Evolutionary conservation across 352 stramenopile genomes (phyloP), one percentile per base, ranked within the genome.

Genomic region (Globisporangium polare): DNA sequence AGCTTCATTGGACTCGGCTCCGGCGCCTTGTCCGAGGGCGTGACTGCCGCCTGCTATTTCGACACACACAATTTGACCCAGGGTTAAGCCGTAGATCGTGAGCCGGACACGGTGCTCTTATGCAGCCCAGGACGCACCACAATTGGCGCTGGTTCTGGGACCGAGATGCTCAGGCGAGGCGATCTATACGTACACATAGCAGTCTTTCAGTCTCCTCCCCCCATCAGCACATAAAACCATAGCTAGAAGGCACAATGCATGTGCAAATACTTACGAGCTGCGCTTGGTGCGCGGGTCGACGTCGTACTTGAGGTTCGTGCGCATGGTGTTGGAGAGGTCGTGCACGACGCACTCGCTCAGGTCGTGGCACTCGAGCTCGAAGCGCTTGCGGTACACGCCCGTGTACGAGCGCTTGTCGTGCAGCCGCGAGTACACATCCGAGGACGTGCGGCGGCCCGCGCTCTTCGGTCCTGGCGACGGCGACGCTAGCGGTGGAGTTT

Each of bases 391-490:
- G 62, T 84, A 86, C 41, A 88, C 69, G 27, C 79, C 79, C n/a
- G 78, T 88, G 72, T 84, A 88, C 45, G 73, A 89, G 29, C 80
- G 76, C 12, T 71, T 77, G 60, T 89, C 79, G 55, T 73, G 74
- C 62, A 88, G 67, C 5, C 79, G 68, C 56, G 74, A 71, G 65
- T 86, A 89, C 39, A 89, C 75, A 58, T 82, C 64, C 24, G 15
- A 65, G 43, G 58, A 54, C 37, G n/a, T 29, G 46, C 45, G 39
- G 47, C 57, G 10, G n/a, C 53, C 56, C 9, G 7, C 15, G 13
- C 37, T 43, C 9, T 18, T 43, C 3, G 37, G 37, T 18, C 15
- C 15, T 6, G 37, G n/a, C 37, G 37, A 43, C 37, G 15, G 15
- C 15, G 37, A 42, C 37, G 37, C 3, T 33, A 17, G 22, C 6